A percentile compares a stretch with the other conserved stretches of the same genome.
Evolutionary conservation across 768 basidiomycete genomes (phyloP).

Genomic region (Trametes sanguinea): DNA sequence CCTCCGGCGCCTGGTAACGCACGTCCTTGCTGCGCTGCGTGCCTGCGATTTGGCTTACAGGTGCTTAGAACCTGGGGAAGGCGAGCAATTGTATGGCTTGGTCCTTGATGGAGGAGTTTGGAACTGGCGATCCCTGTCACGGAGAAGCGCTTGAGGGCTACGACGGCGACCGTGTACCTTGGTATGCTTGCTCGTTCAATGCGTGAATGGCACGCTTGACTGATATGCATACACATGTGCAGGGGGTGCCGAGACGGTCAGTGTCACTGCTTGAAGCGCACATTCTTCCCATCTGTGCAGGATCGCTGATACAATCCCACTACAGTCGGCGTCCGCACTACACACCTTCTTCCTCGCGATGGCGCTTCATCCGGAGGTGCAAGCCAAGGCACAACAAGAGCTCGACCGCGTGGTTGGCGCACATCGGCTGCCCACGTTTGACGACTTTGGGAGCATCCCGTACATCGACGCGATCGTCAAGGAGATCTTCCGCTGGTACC

Average conservation of each 20-base stretch:
- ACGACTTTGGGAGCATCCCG: constrained; percentile 53
- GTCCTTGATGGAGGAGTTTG: constrained; percentile 3
- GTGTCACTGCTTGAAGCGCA: background rate
- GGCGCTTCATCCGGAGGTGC: constrained; percentile 56
- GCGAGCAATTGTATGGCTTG: constrained; percentile 4
- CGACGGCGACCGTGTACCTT: constrained; percentile 18
- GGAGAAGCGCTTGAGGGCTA: background rate
- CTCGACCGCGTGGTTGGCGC: constrained; percentile 58
- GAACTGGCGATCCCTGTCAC: background rate
- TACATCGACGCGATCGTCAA: constrained; percentile 57
- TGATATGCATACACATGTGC: background rate
- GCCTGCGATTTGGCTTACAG: background rate
- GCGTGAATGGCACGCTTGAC: background rate
- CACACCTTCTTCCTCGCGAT: constrained; percentile 67
- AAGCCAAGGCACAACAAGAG: constrained; percentile 60
- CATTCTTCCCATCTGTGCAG: background rate
- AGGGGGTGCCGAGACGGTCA: constrained; percentile 14
- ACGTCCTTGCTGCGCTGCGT: background rate
- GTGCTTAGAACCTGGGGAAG: background rate
- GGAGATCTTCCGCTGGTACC: constrained; percentile 35
- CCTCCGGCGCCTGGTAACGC: constrained; percentile 10
- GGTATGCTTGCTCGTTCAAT: background rate
- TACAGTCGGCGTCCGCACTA: constrained; percentile 52
- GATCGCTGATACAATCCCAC: background rate
- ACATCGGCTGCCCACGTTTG: constrained; percentile 57